Evolutionary conservation across 176 grass and related monocot species (phyloP), one percentile per base, ranked within the genome.

Genomic region (Oropetium thomaeum): DNA sequence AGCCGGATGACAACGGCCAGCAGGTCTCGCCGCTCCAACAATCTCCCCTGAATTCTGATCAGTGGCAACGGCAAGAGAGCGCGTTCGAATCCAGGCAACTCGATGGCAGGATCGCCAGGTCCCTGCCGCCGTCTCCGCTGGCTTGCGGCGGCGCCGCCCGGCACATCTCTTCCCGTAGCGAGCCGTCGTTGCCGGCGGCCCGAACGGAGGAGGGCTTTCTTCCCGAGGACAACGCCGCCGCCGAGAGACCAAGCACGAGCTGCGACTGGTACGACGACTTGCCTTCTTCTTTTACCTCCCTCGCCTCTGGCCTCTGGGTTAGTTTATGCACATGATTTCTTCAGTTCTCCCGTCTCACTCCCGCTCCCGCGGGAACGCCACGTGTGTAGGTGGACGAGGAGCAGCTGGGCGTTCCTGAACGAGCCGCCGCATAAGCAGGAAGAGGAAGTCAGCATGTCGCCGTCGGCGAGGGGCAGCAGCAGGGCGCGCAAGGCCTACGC

Each of bases 351-450:
- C 13, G 16, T 20, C 19, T n/a, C 49, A 22, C 20, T 52, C 49
- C 1, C 52, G 22, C 22, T 8, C 5, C 26, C n/a, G n/a, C n/a
- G n/a, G n/a, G n/a, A n/a, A n/a, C n/a, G n/a, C n/a, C n/a, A n/a
- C n/a, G n/a, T n/a, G 1, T n/a, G 22, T 66, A 94, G 92, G 92
- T 94, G 92, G 92, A 94, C 88, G 2, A 63, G 66, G 48, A 94
- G 92, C 88, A 95, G 73, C 77, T 90, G 32, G 79, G 88, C 88
- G 19, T 94, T 95, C 32, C 82, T 95, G n/a, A 95, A 95, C 58
- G 92, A 95, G 45, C 71, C 92, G 27, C 82, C 79, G 10, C 58
- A 15, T 1, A 8, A 23, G 51, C 7, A 54, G n/a, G 51, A 54
- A 8, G 51, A 54, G 51, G 51, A 54, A 10, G 20, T 3, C 53